phyloP scores from a whole-genome alignment of 2,329 filamentous ascomycete genomes.

The Sarocladiaceae sp. region DNA sequence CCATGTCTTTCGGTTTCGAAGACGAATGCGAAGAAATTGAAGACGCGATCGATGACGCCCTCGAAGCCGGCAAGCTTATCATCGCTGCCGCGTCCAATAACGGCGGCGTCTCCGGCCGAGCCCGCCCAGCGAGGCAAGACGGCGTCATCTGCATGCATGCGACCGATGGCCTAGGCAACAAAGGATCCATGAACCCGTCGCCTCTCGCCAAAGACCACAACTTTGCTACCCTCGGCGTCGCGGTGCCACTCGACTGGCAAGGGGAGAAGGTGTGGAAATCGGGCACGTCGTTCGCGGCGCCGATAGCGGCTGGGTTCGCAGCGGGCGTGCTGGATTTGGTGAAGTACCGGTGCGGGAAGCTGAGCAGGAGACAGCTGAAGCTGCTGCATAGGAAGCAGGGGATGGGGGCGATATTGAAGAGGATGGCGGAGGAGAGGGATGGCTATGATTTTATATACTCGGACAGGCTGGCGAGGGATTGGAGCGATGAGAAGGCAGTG shows the following conservation, averaged over 20 bases:
- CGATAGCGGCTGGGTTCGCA: constrained; percentile 13
- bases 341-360: background rate
- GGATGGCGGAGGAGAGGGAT: constrained; percentile 2
- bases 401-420: constrained; percentile 2
- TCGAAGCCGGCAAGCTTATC: constrained; percentile 4
- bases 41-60: constrained; percentile 6
- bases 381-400: background rate
- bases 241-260: constrained; percentile 2
- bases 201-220: background rate
- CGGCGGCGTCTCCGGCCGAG: constrained; percentile 1
- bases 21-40: constrained; percentile 8
- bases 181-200: constrained; percentile 10
- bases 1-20: constrained; percentile 20
- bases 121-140: constrained; percentile 8
- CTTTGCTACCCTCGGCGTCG: constrained; percentile 11
- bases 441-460: background rate
- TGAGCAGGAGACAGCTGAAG: background rate
- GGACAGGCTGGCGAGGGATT: background rate
- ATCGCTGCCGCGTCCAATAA: constrained; percentile 10
- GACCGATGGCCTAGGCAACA: constrained; percentile 12
- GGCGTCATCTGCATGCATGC: constrained; percentile 15
- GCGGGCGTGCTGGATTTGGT: constrained; percentile 2
- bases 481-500: background rate
- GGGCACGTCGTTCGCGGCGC: constrained; percentile 13
- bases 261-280: constrained; percentile 8